phyloP scores from a whole-genome alignment of 345 rosid genomes.

The Arabis alpina region DNA sequence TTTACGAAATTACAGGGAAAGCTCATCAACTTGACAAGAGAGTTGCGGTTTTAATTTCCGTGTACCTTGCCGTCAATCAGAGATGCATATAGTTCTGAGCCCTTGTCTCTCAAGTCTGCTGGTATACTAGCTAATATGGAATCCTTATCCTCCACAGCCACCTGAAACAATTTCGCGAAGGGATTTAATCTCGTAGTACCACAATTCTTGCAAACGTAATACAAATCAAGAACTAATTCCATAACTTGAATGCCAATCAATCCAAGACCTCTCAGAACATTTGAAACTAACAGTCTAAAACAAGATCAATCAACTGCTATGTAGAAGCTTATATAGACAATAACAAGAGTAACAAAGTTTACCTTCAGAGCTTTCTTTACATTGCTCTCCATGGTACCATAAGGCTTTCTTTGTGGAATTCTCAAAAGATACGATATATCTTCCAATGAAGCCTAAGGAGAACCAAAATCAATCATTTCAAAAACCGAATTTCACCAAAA shows the following conservation, averaged over 20 bases:
- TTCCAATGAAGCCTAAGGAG: conserved; percentile 73
- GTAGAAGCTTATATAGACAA: neutral
- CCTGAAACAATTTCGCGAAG: conserved; percentile 48
- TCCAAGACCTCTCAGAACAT: neutral
- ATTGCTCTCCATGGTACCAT: conserved; percentile 93
- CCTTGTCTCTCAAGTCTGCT: conserved; percentile 68
- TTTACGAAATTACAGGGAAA: conserved; percentile 1
- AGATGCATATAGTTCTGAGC: conserved; percentile 64
- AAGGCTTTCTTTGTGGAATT: conserved; percentile 97
- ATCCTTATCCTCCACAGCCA: conserved; percentile 76
- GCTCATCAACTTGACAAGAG: conserved; percentile 10
- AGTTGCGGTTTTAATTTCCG: neutral
- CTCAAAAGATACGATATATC: conserved; percentile 88
- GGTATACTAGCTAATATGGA: conserved; percentile 77
- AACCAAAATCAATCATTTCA: conserved; percentile 28
- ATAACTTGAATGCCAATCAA: neutral
- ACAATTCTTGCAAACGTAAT: conserved; percentile 1
- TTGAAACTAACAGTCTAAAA: too few species aligned
- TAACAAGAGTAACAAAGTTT: neutral
- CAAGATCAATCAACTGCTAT: neutral
- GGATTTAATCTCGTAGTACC: neutral
- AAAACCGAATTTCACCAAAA: neutral
- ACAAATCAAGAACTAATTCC: conserved; percentile 7
- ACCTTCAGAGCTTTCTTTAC: conserved; percentile 94
- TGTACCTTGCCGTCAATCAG: conserved; percentile 82